Base-by-base conservation (phyloP, 2,329 filamentous ascomycete species). In the Ploettnerulaceae sp. region DNA sequence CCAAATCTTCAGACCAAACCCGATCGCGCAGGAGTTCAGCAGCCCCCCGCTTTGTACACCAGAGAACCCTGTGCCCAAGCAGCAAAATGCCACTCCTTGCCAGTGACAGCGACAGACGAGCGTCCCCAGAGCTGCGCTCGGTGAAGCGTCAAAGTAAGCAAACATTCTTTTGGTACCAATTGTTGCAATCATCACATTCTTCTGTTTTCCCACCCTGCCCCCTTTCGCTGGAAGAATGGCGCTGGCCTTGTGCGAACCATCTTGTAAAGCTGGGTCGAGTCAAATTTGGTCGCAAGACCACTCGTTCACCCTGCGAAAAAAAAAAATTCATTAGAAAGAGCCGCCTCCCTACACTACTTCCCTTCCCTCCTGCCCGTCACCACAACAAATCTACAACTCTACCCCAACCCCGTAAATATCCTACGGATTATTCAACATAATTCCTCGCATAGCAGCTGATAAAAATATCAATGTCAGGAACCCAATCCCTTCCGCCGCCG, bases 401-500 rank as follows among this genome's bases (percentile, higher is more conserved):
- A n/a, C n/a, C n/a, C n/a, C n/a, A n/a, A n/a, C n/a, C 28, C 11
- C 34, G 18, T 14, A 34, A n/a, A 28, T 11, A 25, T 4, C 21
- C 38, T 28, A 12, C 21, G 42, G 37, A 47, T 52, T 49, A 51
- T 51, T 51, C 53, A 55, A 57, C 52, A 57, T 49, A 57, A 52
- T 43, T 45, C 7, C 36, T 35, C 22, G 28, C 46, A 37, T 29
- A 51, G 28, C 28, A 36, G 48, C 60, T 61, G 46, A 62, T 54
- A 47, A 49, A 39, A 29, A 34, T 55, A 50, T 34, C 41, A 28
- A 62, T 68, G 58, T 55, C 71, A 89, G 86, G 88, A 69, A 97
- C 93, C 41, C 93, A 97, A 68, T 97, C 93, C 46, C 85, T 95
- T 51, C 93, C 93, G 49, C 90, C 91, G 45, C 93, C 93, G 15